Conservation (phyloP, 495 filamentous ascomycete species). For the Aspergillus steynii region DNA sequence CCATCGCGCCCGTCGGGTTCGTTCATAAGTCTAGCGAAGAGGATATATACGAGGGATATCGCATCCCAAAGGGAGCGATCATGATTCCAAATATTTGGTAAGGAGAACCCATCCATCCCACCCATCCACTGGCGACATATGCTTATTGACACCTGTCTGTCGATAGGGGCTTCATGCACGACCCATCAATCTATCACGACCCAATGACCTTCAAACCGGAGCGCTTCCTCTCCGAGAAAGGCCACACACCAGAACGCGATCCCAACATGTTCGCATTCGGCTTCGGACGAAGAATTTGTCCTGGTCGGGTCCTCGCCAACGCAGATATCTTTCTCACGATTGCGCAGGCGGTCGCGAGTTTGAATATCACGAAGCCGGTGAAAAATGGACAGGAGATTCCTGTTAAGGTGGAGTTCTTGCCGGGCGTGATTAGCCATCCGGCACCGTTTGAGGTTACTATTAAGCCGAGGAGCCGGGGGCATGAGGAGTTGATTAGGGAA, state of each 20-base stretch:
- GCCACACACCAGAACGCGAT: slow-evolving; percentile 23
- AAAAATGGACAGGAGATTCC: slow-evolving; percentile 25
- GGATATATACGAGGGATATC: slow-evolving; percentile 38
- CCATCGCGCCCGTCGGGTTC: slow-evolving; percentile 44
- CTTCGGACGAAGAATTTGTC: slow-evolving; percentile 59
- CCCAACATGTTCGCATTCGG: slow-evolving; percentile 49
- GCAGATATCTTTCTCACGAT: slow-evolving; percentile 52
- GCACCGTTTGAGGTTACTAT: slow-evolving; percentile 31
- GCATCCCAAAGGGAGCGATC: slow-evolving; percentile 46
- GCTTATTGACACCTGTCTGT: not conserved
- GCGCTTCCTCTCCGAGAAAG: slow-evolving; percentile 27
- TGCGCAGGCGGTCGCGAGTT: slow-evolving; percentile 54
- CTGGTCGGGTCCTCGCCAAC: slow-evolving; percentile 59
- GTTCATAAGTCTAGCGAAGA: slow-evolving; percentile 56
- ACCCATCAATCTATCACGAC: slow-evolving; percentile 18
- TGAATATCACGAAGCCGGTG: slow-evolving; percentile 36
- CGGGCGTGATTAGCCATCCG: slow-evolving; percentile 43
- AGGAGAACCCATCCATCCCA: not conserved
- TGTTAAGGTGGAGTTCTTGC: slow-evolving; percentile 25
- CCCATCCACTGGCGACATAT: not conserved
- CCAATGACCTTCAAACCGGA: slow-evolving; percentile 35
- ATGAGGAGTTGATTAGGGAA: slow-evolving; percentile 33
- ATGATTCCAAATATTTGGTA: slow-evolving; percentile 43
- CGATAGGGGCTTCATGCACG: slow-evolving; percentile 22
- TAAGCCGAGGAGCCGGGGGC: slow-evolving; percentile 27